Percentiles rank a stretch among this genome's conserved stretches.
Evolutionary conservation across 176 grass and related monocot species (phyloP).

Genomic region (Avena eriantha): DNA sequence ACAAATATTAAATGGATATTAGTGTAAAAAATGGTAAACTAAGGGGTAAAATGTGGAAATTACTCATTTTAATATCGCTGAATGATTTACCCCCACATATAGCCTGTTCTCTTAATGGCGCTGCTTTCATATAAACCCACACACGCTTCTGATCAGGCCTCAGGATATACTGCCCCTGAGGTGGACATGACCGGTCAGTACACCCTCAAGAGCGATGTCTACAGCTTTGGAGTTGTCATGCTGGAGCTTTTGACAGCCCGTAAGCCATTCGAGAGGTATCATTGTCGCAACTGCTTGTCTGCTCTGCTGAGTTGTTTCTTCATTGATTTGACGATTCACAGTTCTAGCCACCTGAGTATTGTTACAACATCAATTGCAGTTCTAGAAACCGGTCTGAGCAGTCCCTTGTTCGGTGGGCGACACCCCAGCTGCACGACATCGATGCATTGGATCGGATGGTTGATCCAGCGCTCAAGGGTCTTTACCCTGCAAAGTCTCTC

Average conservation of each 20-base stretch:
- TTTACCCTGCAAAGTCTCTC: slow-evolving; percentile 86
- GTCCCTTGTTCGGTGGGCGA: slow-evolving; percentile 78
- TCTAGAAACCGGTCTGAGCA: slow-evolving; percentile 66
- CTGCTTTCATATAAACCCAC: slow-evolving; percentile 40
- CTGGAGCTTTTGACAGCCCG: slow-evolving; percentile 86
- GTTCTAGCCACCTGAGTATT: slow-evolving; percentile 34
- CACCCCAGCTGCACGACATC: slow-evolving; percentile 86
- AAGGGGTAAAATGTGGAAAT: no score
- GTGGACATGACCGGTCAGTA: slow-evolving; percentile 77
- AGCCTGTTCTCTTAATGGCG: slow-evolving; percentile 21
- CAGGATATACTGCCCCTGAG: slow-evolving; percentile 77
- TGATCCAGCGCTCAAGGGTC: slow-evolving; percentile 72
- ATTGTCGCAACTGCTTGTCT: background rate
- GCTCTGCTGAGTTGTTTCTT: background rate
- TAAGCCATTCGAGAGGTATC: slow-evolving; percentile 85
- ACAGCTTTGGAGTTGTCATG: slow-evolving; percentile 93
- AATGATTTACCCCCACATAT: background rate
- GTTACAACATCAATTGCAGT: slow-evolving; percentile 42
- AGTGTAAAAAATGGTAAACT: no score
- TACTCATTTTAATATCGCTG: background rate
- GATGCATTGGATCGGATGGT: slow-evolving; percentile 85
- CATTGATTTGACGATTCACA: slow-evolving; percentile 1
- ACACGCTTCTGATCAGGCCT: slow-evolving; percentile 69
- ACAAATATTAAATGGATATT: no score
- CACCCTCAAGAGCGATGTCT: slow-evolving; percentile 92